These are phyloP conservation scores for Phytophthora syringae DNA, from an alignment of 352 stramenopile genomes.

Conservation along the genomic window DNA sequence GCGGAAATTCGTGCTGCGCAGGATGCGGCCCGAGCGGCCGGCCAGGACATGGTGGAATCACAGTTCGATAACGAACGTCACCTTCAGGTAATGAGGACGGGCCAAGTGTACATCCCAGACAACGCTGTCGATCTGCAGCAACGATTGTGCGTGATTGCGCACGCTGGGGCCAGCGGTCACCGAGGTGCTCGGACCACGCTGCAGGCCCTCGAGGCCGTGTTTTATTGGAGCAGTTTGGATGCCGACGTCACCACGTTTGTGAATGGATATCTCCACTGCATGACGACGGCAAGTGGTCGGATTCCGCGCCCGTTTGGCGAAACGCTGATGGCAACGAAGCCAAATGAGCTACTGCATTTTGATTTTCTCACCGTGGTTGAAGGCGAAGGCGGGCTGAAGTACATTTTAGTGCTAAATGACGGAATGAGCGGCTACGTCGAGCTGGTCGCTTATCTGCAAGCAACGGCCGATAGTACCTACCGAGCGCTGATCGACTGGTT, in stretches of 20 bases:
- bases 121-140: slow-evolving; percentile 27
- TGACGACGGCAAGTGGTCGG: background rate
- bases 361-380: slow-evolving; percentile 34
- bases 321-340: too few species aligned
- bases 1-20: too few species aligned
- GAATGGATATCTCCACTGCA: slow-evolving; percentile 25
- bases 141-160: slow-evolving; percentile 23
- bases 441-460: slow-evolving; percentile 18
- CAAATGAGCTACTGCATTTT: slow-evolving; percentile 48
- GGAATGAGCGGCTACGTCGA: slow-evolving; percentile 38
- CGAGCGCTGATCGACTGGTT: too few species aligned
- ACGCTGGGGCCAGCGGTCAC: slow-evolving; percentile 29
- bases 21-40: too few species aligned
- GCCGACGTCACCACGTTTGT: slow-evolving; percentile 25
- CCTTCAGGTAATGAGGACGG: too few species aligned
- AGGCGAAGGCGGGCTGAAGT: slow-evolving; percentile 11
- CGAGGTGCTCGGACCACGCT: slow-evolving; percentile 28
- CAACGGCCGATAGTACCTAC: background rate
- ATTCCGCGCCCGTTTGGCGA: slow-evolving; percentile 23
- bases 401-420: slow-evolving; percentile 41
- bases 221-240: too few species aligned
- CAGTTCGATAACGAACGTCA: too few species aligned
- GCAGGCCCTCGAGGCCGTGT: too few species aligned
- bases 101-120: slow-evolving; percentile 30
- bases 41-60: too few species aligned